Evolutionary conservation across 2,329 filamentous ascomycete genomes (phyloP).

Genomic region (Sclerotinia subarctica): DNA sequence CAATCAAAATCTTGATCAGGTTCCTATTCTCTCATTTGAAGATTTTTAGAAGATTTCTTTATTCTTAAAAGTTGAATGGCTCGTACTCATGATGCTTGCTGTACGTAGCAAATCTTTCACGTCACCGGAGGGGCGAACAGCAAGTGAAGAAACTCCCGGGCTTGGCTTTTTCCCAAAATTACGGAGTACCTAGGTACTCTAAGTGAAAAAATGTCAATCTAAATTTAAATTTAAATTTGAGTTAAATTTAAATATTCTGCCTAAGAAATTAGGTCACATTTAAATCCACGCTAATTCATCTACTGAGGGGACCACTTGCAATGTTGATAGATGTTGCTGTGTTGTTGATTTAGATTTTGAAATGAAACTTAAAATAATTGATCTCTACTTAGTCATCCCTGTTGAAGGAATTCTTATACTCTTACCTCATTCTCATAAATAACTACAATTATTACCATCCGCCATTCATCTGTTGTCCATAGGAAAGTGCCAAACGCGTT

Average conservation of each 20-base stretch:
- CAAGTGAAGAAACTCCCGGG: background rate
- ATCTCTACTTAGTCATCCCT: background rate
- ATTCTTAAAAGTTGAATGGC: background rate
- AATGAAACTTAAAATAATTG: slow-evolving; percentile 4
- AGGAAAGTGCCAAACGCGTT: slow-evolving; percentile 20
- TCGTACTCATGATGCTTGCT: background rate
- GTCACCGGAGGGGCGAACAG: slow-evolving; percentile 2
- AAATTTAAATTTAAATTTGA: background rate
- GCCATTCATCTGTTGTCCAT: background rate
- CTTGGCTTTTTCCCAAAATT: too few relatives aligned
- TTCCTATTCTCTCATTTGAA: background rate
- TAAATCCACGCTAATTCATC: background rate
- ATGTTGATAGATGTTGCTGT: slow-evolving; percentile 14
- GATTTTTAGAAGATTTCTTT: background rate
- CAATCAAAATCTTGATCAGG: background rate
- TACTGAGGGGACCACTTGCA: slow-evolving; percentile 16
- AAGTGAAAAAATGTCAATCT: background rate
- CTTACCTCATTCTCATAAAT: background rate
- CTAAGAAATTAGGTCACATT: background rate
- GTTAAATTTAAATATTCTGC: background rate
- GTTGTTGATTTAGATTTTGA: slow-evolving; percentile 14
- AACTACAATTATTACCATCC: slow-evolving; percentile 9
- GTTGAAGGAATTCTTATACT: background rate
- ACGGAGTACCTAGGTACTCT: background rate
- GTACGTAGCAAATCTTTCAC: background rate